phyloP scores from a whole-genome alignment of 768 basidiomycete genomes.

The Leccinum imitatum region DNA sequence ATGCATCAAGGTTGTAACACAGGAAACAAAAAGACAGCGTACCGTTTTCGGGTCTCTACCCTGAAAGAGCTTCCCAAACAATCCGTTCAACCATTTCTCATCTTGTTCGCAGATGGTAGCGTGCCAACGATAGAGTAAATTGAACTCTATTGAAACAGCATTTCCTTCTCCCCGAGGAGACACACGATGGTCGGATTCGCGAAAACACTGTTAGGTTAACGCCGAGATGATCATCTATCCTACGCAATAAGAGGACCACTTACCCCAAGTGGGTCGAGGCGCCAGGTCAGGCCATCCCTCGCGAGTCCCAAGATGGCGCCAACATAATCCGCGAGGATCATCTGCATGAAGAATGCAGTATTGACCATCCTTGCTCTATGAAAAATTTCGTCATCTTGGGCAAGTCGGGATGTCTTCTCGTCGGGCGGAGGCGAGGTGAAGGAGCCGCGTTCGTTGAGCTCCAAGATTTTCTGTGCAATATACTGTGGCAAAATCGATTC shows the following conservation, averaged over 20 bases:
- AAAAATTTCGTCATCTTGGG: conserved; percentile 79
- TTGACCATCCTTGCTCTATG: conserved; percentile 72
- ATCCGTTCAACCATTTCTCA: conserved; percentile 49
- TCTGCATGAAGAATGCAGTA: conserved; percentile 67
- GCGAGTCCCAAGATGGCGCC: conserved; percentile 70
- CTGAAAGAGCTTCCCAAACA: conserved; percentile 46
- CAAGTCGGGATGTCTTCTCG: conserved; percentile 24
- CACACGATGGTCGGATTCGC: conserved; percentile 51
- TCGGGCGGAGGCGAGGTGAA: conserved; percentile 33
- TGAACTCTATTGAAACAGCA: conserved; percentile 76
- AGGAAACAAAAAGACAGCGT: conserved; percentile 2
- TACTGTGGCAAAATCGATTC: conserved; percentile 43
- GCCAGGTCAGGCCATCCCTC: conserved; percentile 64
- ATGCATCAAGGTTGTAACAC: neutral
- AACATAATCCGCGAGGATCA: conserved; percentile 72
- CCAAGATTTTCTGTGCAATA: conserved; percentile 62
- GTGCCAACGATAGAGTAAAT: conserved; percentile 61
- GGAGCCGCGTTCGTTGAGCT: conserved; percentile 63
- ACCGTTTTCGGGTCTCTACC: conserved; percentile 43
- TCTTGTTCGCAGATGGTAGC: conserved; percentile 56
- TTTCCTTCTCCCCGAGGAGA: conserved; percentile 72
- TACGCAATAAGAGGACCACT: neutral
- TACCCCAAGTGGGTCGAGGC: conserved; percentile 66
- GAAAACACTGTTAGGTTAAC: conserved; percentile 40
- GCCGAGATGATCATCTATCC: neutral